Evolutionary conservation across 192 early-diverging fungal genomes (phyloP).

Genomic region (Podila horticola): DNA sequence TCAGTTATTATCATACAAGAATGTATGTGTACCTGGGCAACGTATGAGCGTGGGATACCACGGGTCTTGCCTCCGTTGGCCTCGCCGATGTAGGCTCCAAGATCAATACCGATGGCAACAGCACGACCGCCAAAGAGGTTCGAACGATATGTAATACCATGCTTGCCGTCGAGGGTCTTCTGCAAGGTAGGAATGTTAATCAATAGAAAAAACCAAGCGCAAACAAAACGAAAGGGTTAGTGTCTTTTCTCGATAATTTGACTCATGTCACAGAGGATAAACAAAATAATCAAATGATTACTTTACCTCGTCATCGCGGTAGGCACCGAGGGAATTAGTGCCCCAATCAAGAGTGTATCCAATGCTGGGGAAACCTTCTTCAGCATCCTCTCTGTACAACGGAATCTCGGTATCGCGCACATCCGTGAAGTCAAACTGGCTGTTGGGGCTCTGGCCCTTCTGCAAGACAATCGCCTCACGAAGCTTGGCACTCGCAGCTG

Average conservation of each 20-base stretch:
- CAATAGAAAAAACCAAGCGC: background rate
- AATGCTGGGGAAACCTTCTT: conserved; percentile 9
- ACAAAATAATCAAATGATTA: background rate
- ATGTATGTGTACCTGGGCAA: conserved; percentile 4
- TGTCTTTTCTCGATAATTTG: too few relatives aligned
- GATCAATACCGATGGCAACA: conserved; percentile 22
- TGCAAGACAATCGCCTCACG: conserved; percentile 4
- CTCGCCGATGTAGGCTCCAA: conserved; percentile 16
- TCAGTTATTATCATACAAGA: too few relatives aligned
- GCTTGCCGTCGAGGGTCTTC: background rate
- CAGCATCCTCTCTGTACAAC: background rate
- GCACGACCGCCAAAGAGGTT: background rate
- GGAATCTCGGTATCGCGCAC: conserved; percentile 7
- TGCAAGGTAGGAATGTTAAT: background rate
- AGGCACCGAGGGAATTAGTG: background rate
- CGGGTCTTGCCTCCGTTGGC: conserved; percentile 15
- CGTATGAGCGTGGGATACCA: conserved; percentile 23
- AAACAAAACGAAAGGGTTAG: too few relatives aligned
- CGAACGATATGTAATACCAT: conserved; percentile 1
- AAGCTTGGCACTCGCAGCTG: background rate
- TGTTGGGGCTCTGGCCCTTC: background rate
- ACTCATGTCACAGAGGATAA: background rate
- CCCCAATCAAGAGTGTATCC: conserved; percentile 11
- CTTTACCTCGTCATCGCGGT: conserved; percentile 1
- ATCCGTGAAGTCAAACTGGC: conserved; percentile 5